Base-by-base conservation (phyloP, 2,329 filamentous ascomycete species). In the Clonostachys byssicola region DNA sequence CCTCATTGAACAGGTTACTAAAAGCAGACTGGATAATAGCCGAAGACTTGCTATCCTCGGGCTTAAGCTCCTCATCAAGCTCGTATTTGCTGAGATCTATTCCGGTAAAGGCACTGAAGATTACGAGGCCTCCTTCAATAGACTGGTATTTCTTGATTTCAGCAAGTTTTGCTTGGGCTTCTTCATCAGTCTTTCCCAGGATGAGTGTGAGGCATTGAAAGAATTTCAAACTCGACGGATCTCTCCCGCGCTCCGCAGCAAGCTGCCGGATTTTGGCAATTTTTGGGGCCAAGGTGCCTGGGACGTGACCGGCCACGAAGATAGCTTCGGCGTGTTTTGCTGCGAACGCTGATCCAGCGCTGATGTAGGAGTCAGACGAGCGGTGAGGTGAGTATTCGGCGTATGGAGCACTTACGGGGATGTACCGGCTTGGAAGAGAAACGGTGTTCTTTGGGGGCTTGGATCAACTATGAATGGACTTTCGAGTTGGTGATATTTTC, bases 31-130 rank as follows among this genome's bases (percentile, higher is more conserved):
- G 66, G 10, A 75, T 67, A 3, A 63, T 66, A 3, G 68, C 66
- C 2, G 64, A 61, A 1, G 80, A 81, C 58, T 84, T 80, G 50
- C 75, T 77, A 59, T 82, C 74, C n/a, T 84, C 78, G 47, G 78
- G 68, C 12, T 80, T 65, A 44, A 86, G 63, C 58, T 86, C 83
- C 56, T 86, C 75, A 40, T 86, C 81, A 23, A 86, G 81, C 0
- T 67, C 75, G 52, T 85, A 86, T 40, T 74, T 66, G 7, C 73
- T 68, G 20, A 86, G 64, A 57, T 87, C 80, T 42, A 85, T 83
- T 1, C 83, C 83, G 0, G 82, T 85, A 81, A 81, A 86, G 0
- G 83, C 83, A 3, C 83, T 80, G 52, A 86, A 86, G 3, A 86
- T 61, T 0, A 82, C 81, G 43, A 86, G 59, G 0, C 81, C 82